Percentiles rank a stretch among this genome's conserved stretches.
phyloP scores from a whole-genome alignment of 257 asterid species.

The Datura wrightii region DNA sequence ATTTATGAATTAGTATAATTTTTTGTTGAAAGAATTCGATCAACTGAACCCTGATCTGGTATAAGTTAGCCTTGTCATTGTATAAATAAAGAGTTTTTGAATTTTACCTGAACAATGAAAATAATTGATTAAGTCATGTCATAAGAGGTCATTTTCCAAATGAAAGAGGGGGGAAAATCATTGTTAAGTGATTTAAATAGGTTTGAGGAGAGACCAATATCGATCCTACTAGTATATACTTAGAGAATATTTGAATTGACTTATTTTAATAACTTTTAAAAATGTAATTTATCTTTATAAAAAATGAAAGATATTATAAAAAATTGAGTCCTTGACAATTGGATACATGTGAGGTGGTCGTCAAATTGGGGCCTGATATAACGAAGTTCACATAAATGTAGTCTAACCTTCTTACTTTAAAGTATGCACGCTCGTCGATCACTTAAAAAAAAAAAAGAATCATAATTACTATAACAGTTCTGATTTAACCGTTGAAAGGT shows the following conservation, averaged over 20 bases:
- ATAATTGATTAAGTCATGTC: not conserved
- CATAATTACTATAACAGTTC: not conserved
- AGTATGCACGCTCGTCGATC: slow-evolving; percentile 29
- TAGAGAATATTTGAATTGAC: not conserved
- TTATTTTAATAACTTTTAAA: not conserved
- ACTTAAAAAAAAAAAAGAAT: not conserved
- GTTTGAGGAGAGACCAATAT: not conserved
- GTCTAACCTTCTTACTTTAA: slow-evolving; percentile 7
- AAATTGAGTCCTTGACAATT: not conserved
- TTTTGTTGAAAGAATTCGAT: not conserved
- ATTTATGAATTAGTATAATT: not conserved
- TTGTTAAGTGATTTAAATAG: not conserved
- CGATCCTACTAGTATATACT: too few relatives aligned
- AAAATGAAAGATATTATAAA: not conserved
- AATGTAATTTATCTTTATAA: not conserved
- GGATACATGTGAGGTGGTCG: not conserved
- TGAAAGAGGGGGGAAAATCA: not conserved
- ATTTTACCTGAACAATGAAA: not conserved
- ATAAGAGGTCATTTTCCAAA: not conserved
- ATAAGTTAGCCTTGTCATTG: not conserved
- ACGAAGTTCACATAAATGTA: not conserved
- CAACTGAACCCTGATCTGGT: not conserved
- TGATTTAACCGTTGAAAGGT: too few relatives aligned
- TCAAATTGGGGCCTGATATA: slow-evolving; percentile 6
- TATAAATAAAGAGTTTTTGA: too few relatives aligned